A percentile compares a stretch with the other conserved stretches of the same genome.
Evolutionary conservation across 306 rosid genomes (phyloP).

Genomic region (Albizia julibrissin): DNA sequence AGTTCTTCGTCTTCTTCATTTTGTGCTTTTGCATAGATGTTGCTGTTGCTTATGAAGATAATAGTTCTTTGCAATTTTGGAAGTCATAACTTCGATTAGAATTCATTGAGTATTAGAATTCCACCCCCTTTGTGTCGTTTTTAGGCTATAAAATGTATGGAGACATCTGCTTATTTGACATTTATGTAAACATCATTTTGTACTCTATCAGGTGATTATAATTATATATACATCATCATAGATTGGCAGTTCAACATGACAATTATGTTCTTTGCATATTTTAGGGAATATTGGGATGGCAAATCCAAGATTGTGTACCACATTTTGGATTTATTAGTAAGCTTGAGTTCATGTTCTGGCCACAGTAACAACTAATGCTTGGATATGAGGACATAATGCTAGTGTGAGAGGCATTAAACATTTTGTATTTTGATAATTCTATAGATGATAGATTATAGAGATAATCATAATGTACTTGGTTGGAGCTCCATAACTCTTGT

Average conservation of each 20-base stretch:
- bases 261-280: background rate
- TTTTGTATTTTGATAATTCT: background rate
- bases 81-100: background rate
- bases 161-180: background rate
- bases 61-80: background rate
- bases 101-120: background rate
- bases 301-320: background rate
- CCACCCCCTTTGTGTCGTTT: too few relatives aligned
- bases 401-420: background rate
- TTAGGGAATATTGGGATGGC: background rate
- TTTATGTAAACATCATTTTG: background rate
- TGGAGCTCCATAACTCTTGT: too few relatives aligned
- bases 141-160: background rate
- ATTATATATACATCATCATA: background rate
- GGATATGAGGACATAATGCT: background rate
- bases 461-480: too few relatives aligned
- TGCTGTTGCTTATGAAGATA: background rate
- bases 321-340: slow-evolving; percentile 11
- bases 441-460: too few relatives aligned
- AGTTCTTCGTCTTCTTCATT: too few relatives aligned
- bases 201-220: background rate
- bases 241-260: background rate
- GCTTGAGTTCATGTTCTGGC: background rate
- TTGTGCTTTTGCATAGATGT: too few relatives aligned
- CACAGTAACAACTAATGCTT: background rate